A percentile compares a stretch with the other conserved stretches of the same genome.
phyloP scores from a whole-genome alignment of 2,329 filamentous ascomycete genomes.

The Lomentospora prolificans region DNA sequence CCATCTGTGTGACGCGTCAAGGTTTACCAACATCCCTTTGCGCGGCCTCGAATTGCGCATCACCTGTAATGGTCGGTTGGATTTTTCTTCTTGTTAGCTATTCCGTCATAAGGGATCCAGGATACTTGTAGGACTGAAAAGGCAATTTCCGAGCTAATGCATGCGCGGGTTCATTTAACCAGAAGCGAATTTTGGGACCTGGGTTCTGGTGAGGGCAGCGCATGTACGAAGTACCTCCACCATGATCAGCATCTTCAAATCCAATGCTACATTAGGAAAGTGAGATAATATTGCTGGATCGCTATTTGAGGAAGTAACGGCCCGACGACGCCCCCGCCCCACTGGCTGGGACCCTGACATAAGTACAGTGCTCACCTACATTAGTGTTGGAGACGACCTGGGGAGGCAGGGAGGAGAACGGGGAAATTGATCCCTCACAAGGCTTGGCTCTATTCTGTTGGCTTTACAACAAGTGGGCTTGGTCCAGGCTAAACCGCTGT shows the following conservation, averaged over 20 bases:
- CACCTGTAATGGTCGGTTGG: neutral
- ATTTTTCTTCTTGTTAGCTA: neutral
- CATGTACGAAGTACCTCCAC: neutral
- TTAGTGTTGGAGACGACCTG: neutral
- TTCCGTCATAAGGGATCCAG: neutral
- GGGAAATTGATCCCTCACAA: too few relatives aligned
- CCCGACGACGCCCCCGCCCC: neutral
- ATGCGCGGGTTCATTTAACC: neutral
- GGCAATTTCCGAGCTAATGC: slow-evolving; percentile 1
- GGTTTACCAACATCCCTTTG: too few relatives aligned
- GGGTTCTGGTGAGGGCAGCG: neutral
- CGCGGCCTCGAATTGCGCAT: too few relatives aligned
- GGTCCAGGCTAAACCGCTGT: neutral
- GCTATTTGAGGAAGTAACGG: slow-evolving; percentile 3
- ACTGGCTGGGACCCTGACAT: neutral
- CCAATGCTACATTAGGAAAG: neutral
- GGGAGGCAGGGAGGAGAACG: neutral
- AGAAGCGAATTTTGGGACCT: neutral
- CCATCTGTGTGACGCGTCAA: too few relatives aligned
- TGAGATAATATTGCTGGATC: neutral
- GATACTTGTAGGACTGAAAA: neutral
- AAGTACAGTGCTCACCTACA: neutral
- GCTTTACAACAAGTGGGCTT: too few relatives aligned
- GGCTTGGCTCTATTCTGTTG: too few relatives aligned
- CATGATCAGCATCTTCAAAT: neutral